phyloP scores from a whole-genome alignment of 805 yeast species.

The Teunomyces stri region DNA sequence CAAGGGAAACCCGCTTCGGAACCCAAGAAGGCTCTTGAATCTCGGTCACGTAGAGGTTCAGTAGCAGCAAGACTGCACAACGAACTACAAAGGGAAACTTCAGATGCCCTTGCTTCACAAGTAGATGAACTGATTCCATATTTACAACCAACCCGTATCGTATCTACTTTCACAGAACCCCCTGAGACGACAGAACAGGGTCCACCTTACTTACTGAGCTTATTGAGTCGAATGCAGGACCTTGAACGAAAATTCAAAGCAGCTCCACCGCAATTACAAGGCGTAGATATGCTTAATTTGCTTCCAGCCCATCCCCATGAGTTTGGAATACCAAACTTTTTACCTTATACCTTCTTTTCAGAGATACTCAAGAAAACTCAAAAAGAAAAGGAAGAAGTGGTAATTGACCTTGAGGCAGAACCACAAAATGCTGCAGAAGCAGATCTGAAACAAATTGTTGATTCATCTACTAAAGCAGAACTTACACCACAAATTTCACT shows the following conservation, averaged over 20 bases:
- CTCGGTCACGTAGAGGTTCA: no score
- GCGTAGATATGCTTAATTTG: background rate
- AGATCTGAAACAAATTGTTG: background rate
- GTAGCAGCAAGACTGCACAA: no score
- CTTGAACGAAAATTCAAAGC: background rate
- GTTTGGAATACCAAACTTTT: background rate
- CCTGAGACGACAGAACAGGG: no score
- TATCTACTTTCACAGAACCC: no score
- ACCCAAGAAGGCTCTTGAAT: no score
- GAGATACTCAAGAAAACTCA: background rate
- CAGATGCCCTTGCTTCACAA: no score
- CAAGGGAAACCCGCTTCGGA: no score
- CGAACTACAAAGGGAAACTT: no score
- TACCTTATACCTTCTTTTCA: background rate
- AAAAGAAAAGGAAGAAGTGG: background rate
- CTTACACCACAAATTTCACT: no score
- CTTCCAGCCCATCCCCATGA: background rate
- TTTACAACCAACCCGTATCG: no score
- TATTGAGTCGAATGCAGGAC: background rate
- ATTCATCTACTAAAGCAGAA: no score
- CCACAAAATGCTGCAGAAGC: background rate
- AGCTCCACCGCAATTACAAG: background rate
- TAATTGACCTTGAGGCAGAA: background rate
- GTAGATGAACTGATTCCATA: no score
- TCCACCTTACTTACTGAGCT: background rate